Conservation (phyloP, 176 grass and related monocot genomes). For the Themeda triandra region DNA sequence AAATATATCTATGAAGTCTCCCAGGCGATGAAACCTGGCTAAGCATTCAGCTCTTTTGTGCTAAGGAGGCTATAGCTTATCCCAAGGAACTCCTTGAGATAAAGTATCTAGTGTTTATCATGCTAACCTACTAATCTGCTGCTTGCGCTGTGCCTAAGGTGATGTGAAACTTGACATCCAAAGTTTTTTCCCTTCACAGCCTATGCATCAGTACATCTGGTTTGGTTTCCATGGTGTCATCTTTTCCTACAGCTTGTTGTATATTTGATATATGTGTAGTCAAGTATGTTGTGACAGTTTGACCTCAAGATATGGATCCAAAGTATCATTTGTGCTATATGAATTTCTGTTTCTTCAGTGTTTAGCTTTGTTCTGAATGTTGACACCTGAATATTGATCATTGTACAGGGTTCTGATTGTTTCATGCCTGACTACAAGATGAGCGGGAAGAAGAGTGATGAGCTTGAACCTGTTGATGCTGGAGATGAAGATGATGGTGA, state of each 20-base stretch:
- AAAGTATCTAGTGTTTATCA: neutral
- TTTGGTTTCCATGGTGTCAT: neutral
- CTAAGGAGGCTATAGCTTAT: neutral
- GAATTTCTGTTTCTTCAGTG: neutral
- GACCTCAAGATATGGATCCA: neutral
- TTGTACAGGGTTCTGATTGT: conserved; percentile 32
- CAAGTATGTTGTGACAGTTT: neutral
- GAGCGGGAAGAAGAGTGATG: conserved; percentile 21
- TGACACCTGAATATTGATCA: neutral
- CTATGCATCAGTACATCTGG: neutral
- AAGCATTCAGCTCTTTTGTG: neutral
- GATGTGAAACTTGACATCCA: neutral
- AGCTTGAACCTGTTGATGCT: conserved; percentile 49
- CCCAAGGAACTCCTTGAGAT: neutral
- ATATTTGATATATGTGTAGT: neutral
- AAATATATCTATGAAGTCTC: neutral
- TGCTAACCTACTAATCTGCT: neutral
- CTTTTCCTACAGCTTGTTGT: neutral
- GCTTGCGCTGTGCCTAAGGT: neutral
- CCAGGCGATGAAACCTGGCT: neutral
- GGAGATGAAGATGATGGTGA: conserved; percentile 47
- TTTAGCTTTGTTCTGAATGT: neutral
- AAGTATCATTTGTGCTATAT: neutral
- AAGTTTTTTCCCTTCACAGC: neutral
- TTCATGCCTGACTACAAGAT: conserved; percentile 35